Evolutionary conservation across 2,329 filamentous ascomycete species (phyloP).

Genomic region (Metarhizium humberi): DNA sequence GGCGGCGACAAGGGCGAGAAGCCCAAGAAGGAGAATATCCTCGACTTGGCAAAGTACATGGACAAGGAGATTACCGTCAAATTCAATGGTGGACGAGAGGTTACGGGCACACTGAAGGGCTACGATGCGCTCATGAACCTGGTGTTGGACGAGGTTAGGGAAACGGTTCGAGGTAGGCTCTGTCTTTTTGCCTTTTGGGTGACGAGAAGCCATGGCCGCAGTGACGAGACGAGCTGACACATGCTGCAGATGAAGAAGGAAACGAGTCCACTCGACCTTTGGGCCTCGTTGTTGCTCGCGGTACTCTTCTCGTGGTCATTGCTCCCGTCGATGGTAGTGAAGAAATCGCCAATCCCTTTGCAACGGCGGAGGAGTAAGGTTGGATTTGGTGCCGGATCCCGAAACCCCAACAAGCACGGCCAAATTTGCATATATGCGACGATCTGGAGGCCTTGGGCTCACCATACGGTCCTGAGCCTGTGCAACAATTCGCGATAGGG

Average conservation of each 20-base stretch:
- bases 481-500: neutral
- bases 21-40: constrained; percentile 97
- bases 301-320: constrained; percentile 86
- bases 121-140: constrained; percentile 98
- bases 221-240: neutral
- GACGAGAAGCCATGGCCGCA: neutral
- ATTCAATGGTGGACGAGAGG: constrained; percentile 91
- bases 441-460: neutral
- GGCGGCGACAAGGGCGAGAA: constrained; percentile 52
- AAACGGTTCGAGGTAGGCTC: constrained; percentile 69
- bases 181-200: neutral
- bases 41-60: constrained; percentile 93
- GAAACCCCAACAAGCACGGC: neutral
- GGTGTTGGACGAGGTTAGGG: constrained; percentile 88
- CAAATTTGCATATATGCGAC: neutral
- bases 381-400: neutral
- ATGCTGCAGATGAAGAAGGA: constrained; percentile 73
- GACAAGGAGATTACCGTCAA: constrained; percentile 94
- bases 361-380: constrained; percentile 37
- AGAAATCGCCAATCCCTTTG: constrained; percentile 90
- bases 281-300: constrained; percentile 81
- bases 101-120: constrained; percentile 82
- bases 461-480: neutral
- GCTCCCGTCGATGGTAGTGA: constrained; percentile 92
- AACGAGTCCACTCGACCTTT: constrained; percentile 75